These are phyloP conservation scores for Aspergillus bombycis DNA, from an alignment of 2,329 filamentous ascomycete species.

Conservation along the genomic window DNA sequence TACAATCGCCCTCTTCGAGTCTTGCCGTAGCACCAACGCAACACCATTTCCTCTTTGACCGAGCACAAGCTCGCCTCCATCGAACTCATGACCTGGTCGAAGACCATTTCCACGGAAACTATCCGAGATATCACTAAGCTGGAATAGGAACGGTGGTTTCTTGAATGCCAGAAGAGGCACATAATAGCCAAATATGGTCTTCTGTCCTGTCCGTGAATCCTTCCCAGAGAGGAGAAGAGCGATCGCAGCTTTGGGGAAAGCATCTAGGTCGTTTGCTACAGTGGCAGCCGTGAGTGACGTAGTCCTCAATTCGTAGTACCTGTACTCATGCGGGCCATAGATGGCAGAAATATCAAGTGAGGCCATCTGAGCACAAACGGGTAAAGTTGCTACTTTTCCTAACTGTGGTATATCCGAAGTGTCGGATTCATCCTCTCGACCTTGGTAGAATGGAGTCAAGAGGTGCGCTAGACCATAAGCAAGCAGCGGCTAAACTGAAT, in stretches of 20 bases:
- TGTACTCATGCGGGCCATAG: too few species aligned
- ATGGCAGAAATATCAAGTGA: fast-evolving
- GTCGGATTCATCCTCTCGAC: neutral
- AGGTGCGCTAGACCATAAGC: neutral
- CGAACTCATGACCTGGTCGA: neutral
- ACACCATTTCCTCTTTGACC: neutral
- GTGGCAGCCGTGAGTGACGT: neutral
- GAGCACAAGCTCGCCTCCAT: neutral
- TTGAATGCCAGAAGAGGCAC: neutral
- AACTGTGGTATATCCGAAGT: neutral
- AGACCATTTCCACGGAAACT: neutral
- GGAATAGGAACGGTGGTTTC: neutral
- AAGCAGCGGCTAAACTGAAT: neutral
- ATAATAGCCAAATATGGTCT: neutral
- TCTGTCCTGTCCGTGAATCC: neutral
- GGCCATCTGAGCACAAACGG: neutral
- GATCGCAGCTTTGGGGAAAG: neutral
- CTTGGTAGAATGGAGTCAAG: neutral
- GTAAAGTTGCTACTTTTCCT: neutral
- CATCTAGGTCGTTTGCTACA: neutral
- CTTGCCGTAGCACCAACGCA: neutral
- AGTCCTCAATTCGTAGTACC: neutral
- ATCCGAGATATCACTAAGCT: neutral
- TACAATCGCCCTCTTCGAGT: neutral
- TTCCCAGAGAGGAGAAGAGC: neutral